Evolutionary conservation across 164 flowering plant species (phyloP), one percentile per base, ranked within the genome.

Genomic region (Akebia trifoliata): DNA sequence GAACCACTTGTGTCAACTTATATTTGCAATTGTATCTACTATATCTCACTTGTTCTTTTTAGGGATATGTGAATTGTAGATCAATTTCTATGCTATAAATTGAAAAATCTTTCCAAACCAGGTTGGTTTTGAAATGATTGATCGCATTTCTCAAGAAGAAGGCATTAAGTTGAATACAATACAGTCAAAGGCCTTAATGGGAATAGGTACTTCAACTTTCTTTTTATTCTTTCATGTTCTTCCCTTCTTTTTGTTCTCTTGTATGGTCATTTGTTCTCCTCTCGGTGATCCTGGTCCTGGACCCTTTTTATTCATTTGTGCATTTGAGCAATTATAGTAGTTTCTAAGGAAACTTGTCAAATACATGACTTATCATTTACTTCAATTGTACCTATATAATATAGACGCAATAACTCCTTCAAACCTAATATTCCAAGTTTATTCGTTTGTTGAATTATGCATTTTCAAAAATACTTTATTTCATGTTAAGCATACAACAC

Each of bases 81-180:
- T n/a, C n/a, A n/a, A n/a, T n/a, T n/a, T n/a, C n/a, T n/a, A n/a
- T n/a, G n/a, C n/a, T n/a, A n/a, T n/a, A n/a, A n/a, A n/a, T n/a
- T n/a, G n/a, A n/a, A n/a, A n/a, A n/a, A n/a, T 8, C 18, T 55
- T 39, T 38, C 4, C 17, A 21, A 21, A 28, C 26, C 71, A 93
- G 97, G 87, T 93, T 73, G 99, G 97, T 29, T 93, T 93, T 79
- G 99, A 93, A 75, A 90, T 93, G 96, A 84, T 93, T 68, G 97
- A 93, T 74, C 72, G 69, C 22, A 76, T 93, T 44, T 78, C 97
- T 45, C 66, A 71, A 74, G 76, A 61, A 40, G 81, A 87, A 69
- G 84, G 96, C 59, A 81, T 93, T 65, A 14, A 65, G 52, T 50
- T 93, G 85, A 84, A 93, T 62, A 87, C 97, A 12, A 93, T 93